Conservation (phyloP, 768 basidiomycete species). For the Boletellus emodensis region DNA sequence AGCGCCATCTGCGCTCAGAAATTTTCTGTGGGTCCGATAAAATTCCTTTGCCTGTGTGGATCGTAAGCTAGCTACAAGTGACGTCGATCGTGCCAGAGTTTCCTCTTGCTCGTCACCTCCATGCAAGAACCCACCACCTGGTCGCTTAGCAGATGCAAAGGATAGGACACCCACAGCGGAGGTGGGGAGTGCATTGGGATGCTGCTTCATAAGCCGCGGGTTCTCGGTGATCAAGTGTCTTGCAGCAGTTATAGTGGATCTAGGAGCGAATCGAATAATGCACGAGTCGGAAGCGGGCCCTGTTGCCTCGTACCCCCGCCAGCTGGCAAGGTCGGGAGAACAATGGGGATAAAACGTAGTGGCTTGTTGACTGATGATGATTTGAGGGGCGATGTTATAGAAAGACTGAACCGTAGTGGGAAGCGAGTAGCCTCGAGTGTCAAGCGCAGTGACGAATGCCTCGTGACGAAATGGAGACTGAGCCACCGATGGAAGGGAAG, state of each 20-base stretch:
- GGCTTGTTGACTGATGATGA: conserved; percentile 34
- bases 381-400: conserved; percentile 36
- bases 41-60: conserved; percentile 34
- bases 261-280: conserved; percentile 27
- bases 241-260: conserved; percentile 33
- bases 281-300: conserved; percentile 9
- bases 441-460: conserved; percentile 1
- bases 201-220: conserved; percentile 7
- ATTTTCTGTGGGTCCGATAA: conserved; percentile 38
- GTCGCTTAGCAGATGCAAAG: conserved; percentile 41
- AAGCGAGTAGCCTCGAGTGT: conserved; percentile 1
- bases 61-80: conserved; percentile 37
- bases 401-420: conserved; percentile 4
- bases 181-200: conserved; percentile 17
- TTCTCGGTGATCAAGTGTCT: conserved; percentile 21
- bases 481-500: conserved; percentile 1
- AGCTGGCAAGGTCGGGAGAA: conserved; percentile 33
- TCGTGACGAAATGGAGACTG: conserved; percentile 19
- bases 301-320: conserved; percentile 24
- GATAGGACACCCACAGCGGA: conserved; percentile 39
- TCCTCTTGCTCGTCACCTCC: conserved; percentile 48
- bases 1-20: conserved; percentile 33
- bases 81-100: conserved; percentile 37
- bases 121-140: conserved; percentile 41
- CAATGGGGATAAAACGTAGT: conserved; percentile 41